Evolutionary conservation across 805 yeast genomes (phyloP).

Genomic region (Saccharomycopsis selenospora): DNA sequence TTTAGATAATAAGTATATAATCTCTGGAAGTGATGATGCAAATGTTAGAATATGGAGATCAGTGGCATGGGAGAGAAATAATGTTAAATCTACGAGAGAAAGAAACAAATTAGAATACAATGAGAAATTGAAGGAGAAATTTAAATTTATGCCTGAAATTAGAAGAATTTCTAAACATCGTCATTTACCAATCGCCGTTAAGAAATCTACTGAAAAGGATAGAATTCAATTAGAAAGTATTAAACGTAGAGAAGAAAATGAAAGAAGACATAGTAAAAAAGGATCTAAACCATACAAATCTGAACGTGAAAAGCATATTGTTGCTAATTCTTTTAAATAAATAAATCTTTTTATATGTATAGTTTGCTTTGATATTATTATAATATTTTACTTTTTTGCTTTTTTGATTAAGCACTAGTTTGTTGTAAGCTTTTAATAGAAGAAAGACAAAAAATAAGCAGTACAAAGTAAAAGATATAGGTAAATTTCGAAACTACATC

Average conservation of each 20-base stretch:
- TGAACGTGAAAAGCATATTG: constrained; percentile 82
- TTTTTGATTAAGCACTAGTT: too few relatives aligned
- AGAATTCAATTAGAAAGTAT: constrained; percentile 61
- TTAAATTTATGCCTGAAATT: constrained; percentile 94
- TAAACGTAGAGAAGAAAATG: constrained; percentile 77
- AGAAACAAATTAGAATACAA: constrained; percentile 84
- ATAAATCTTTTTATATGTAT: too few relatives aligned
- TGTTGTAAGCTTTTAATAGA: too few relatives aligned
- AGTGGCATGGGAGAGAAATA: constrained; percentile 75
- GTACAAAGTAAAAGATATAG: too few relatives aligned
- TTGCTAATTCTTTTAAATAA: constrained; percentile 26
- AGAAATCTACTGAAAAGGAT: constrained; percentile 86
- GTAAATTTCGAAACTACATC: too few relatives aligned
- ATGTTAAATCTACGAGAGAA: constrained; percentile 72
- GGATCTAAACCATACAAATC: constrained; percentile 50
- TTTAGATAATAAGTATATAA: constrained; percentile 81
- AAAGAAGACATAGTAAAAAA: constrained; percentile 64
- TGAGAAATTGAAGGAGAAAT: constrained; percentile 84
- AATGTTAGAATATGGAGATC: constrained; percentile 93
- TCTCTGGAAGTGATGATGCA: constrained; percentile 94
- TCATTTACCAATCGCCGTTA: constrained; percentile 80
- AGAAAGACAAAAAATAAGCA: too few relatives aligned
- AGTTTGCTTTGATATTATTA: too few relatives aligned
- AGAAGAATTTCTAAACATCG: constrained; percentile 85
- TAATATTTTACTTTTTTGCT: too few relatives aligned